phyloP scores from a whole-genome alignment of 768 basidiomycete genomes.

The Kwoniella pini region DNA sequence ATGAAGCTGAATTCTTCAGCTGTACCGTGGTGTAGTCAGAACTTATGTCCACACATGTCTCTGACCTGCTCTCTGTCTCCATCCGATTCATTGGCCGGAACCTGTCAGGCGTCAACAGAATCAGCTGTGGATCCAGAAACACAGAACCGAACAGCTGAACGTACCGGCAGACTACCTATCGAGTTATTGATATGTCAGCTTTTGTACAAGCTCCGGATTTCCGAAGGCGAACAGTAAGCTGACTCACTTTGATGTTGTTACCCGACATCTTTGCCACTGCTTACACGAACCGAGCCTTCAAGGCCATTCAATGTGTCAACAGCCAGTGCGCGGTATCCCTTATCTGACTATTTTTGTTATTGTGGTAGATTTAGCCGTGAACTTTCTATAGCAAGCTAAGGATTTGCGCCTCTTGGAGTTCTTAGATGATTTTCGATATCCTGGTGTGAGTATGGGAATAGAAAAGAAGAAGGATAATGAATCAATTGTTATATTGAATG shows the following conservation, averaged over 20 bases:
- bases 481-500: no score
- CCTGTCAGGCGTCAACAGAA: conserved; percentile 56
- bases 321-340: no score
- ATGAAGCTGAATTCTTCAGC: conserved; percentile 61
- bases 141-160: conserved; percentile 41
- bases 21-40: conserved; percentile 82
- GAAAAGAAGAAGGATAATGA: no score
- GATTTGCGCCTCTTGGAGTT: not conserved
- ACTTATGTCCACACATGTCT: conserved; percentile 82
- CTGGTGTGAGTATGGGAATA: no score
- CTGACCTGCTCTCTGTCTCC: conserved; percentile 76
- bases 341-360: no score
- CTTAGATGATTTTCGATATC: no score
- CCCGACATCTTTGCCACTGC: conserved; percentile 40
- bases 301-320: not conserved
- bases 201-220: not conserved
- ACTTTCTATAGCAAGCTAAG: no score
- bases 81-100: conserved; percentile 94
- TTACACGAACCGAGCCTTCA: not conserved
- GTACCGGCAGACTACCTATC: conserved; percentile 92
- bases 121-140: not conserved
- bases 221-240: not conserved
- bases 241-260: conserved; percentile 54
- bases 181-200: not conserved
- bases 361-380: no score